phyloP scores from a whole-genome alignment of 83 land plant species.

The Diphasiastrum complanatum region DNA sequence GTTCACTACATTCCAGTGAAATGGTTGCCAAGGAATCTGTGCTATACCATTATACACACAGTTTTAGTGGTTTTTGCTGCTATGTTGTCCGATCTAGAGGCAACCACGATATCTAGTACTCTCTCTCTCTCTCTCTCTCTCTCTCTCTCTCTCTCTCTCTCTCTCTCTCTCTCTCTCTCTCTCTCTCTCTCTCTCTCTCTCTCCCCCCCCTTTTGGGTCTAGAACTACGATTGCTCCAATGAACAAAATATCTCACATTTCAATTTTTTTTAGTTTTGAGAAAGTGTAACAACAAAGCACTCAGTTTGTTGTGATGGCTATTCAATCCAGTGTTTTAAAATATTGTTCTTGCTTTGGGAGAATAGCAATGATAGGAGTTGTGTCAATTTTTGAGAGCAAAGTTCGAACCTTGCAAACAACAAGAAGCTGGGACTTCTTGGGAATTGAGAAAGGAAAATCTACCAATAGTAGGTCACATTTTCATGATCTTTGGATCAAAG shows the following conservation, averaged over 20 bases:
- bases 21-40: conserved; percentile 47
- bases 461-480: not conserved
- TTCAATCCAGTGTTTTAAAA: not conserved
- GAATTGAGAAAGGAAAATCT: not conserved
- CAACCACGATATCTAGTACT: conserved; percentile 40
- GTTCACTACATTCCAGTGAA: conserved; percentile 17
- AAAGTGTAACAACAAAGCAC: too few species aligned
- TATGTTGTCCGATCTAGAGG: conserved; percentile 41
- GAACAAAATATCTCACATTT: too few species aligned
- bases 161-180: too few species aligned
- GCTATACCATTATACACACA: conserved; percentile 57
- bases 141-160: not conserved
- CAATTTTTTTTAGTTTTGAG: too few species aligned
- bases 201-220: too few species aligned
- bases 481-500: not conserved
- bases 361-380: not conserved
- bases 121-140: not conserved
- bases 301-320: not conserved
- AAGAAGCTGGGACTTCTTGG: too few species aligned
- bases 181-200: too few species aligned
- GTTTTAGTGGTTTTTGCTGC: conserved; percentile 75
- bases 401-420: not conserved
- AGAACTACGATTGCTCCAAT: too few species aligned
- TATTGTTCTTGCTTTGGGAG: not conserved
- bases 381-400: not conserved